phyloP scores from a whole-genome alignment of 2,329 filamentous ascomycete genomes.

The Nectriaceae sp. region DNA sequence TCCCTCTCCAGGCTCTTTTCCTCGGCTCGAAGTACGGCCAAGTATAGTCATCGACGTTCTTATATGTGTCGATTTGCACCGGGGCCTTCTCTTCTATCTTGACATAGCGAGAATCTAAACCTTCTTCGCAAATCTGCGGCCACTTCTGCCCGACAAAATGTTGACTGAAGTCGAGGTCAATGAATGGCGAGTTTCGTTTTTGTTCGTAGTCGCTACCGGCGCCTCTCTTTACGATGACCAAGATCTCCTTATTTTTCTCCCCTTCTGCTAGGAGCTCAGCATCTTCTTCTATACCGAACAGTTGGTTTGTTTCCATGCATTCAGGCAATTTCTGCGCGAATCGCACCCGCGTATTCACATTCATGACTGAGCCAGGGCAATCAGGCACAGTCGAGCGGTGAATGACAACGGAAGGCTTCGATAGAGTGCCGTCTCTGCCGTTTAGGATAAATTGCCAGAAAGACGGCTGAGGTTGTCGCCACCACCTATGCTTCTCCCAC shows the following conservation, averaged over 20 bases:
- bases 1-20: no score
- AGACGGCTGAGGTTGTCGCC: slow-evolving; percentile 11
- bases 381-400: slow-evolving; percentile 5
- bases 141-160: slow-evolving; percentile 1
- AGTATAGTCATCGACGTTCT: no score
- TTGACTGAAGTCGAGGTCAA: not conserved
- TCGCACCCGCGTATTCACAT: not conserved
- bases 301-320: not conserved
- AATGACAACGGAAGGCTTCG: slow-evolving; percentile 8
- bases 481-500: not conserved
- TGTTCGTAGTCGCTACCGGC: slow-evolving; percentile 3
- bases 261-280: not conserved
- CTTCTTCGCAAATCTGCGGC: slow-evolving; percentile 1
- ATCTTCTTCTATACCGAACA: slow-evolving; percentile 2
- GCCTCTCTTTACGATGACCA: slow-evolving; percentile 7
- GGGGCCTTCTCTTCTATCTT: no score
- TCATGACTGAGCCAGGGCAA: not conserved
- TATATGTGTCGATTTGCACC: no score
- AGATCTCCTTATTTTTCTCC: slow-evolving; percentile 3
- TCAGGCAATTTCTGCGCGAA: slow-evolving; percentile 1
- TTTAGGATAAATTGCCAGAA: slow-evolving; percentile 5
- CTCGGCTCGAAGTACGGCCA: no score
- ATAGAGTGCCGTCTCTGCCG: slow-evolving; percentile 1
- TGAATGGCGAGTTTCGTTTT: slow-evolving; percentile 2
- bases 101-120: no score